A percentile compares a stretch with the other conserved stretches of the same genome.
These are phyloP conservation scores for Cladophialophora chaetospira DNA, from an alignment of 2,329 filamentous ascomycete genomes.

Conservation along the genomic window DNA sequence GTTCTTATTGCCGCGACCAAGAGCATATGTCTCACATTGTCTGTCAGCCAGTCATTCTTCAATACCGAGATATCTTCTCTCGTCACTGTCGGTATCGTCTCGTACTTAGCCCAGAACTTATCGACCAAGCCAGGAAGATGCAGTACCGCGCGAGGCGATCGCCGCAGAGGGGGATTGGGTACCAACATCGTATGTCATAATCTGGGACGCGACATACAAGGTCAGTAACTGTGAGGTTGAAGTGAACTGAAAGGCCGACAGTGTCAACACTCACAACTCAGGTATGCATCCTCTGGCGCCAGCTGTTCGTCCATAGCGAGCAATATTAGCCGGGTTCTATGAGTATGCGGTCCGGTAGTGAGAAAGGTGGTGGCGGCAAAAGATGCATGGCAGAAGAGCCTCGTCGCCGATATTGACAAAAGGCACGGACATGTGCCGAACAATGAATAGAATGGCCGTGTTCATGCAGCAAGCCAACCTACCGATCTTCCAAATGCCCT, in stretches of 20 bases:
- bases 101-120: slow-evolving; percentile 14
- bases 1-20: neutral
- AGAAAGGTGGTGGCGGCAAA: neutral
- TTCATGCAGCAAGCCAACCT: slow-evolving; percentile 29
- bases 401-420: neutral
- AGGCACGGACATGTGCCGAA: neutral
- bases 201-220: slow-evolving; percentile 47
- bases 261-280: slow-evolving; percentile 62
- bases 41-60: slow-evolving; percentile 92
- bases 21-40: slow-evolving; percentile 68
- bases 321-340: slow-evolving; percentile 14
- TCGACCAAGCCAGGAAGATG: neutral
- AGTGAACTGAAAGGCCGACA: neutral
- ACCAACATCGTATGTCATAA: slow-evolving; percentile 65
- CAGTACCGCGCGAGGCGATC: neutral
- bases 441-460: neutral
- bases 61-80: slow-evolving; percentile 86
- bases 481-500: slow-evolving; percentile 56
- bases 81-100: slow-evolving; percentile 62
- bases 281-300: slow-evolving; percentile 67
- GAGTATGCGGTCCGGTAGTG: neutral
- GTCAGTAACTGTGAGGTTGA: neutral
- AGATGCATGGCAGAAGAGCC: neutral
- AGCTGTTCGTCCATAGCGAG: slow-evolving; percentile 39
- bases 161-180: slow-evolving; percentile 16